Base-by-base conservation (phyloP, 2,329 filamentous ascomycete species). In the Herpotrichia juniperi region DNA sequence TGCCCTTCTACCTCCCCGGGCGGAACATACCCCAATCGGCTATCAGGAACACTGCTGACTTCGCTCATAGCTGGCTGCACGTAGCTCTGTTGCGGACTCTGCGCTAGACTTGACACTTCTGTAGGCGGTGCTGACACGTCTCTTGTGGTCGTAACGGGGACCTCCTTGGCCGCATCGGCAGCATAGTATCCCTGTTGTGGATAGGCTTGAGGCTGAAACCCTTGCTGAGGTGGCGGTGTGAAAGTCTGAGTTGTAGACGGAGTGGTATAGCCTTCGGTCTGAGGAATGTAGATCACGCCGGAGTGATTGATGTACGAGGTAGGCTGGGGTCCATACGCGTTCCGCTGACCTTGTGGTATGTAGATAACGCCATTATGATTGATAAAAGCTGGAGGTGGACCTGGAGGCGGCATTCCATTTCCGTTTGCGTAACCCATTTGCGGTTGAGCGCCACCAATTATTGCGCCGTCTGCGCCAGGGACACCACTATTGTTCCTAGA, bases 401-500 rank as follows among this genome's bases (percentile, higher is more conserved):
- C 19, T 6, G 37, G 37, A 3, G 37, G 37, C 19, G 9, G 9
- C 4, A 21, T n/a, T 11, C 19, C 19, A 24, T 24, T 3, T 14
- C 37, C 9, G 6, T 24, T n/a, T 4, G 37, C 19, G 16, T 40
- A 25, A 24, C n/a, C 7, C 37, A 40, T 40, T 14, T 22, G 19
- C 8, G 37, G 37, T 10, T 6, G 26, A 12, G 12, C 7, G 7
- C 8, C 19, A 24, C 4, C n/a, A 5, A 4, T 24, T 25, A 17
- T 3, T 16, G 21, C 25, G 22, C 37, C 34, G 14, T 24, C n/a
- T n/a, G 14, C 25, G 3, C 37, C 37, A 3, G 37, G 37, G 6
- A 69, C 62, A 4, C 68, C 68, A 8, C 68, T 66, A 1, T 66
- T 68, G 14, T 58, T 61, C 25, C 50, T 54, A 4, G 66, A 67